Evolutionary conservation across 169 alveolate species (phyloP).

Genomic region (Eimeria praecox): DNA sequence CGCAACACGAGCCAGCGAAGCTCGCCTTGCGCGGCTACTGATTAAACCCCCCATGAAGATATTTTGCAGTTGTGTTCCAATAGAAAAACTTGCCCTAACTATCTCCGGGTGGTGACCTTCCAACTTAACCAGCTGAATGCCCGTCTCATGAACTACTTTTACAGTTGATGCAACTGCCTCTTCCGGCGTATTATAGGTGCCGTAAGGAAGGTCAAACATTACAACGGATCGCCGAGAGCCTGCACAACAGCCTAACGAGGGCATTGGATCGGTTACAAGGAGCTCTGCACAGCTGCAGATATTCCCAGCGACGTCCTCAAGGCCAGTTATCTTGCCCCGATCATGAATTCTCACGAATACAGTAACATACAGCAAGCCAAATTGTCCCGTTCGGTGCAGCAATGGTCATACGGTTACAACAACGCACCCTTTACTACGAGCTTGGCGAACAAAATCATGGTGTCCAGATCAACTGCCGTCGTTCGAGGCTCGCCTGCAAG

Average conservation of each 20-base stretch:
- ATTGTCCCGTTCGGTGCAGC: background rate
- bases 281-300: background rate
- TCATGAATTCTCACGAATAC: background rate
- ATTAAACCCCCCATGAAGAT: background rate
- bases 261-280: background rate
- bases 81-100: slow-evolving; percentile 58
- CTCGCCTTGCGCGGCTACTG: background rate
- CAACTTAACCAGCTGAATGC: slow-evolving; percentile 79
- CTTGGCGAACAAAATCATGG: slow-evolving; percentile 80
- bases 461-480: slow-evolving; percentile 77
- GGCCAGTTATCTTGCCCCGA: background rate
- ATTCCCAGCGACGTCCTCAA: background rate
- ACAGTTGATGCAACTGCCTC: slow-evolving; percentile 72
- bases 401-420: background rate
- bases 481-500: slow-evolving; percentile 76
- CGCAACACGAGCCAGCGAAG: background rate
- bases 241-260: slow-evolving; percentile 13
- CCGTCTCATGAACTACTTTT: slow-evolving; percentile 71
- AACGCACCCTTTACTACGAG: slow-evolving; percentile 73
- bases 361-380: background rate
- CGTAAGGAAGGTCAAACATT: slow-evolving; percentile 82
- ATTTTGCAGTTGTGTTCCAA: background rate
- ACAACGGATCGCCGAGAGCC: slow-evolving; percentile 80
- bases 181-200: slow-evolving; percentile 75
- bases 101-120: slow-evolving; percentile 81